Conservation (phyloP, 108 stramenopile genomes). For the Cafeteria roenbergensis region DNA sequence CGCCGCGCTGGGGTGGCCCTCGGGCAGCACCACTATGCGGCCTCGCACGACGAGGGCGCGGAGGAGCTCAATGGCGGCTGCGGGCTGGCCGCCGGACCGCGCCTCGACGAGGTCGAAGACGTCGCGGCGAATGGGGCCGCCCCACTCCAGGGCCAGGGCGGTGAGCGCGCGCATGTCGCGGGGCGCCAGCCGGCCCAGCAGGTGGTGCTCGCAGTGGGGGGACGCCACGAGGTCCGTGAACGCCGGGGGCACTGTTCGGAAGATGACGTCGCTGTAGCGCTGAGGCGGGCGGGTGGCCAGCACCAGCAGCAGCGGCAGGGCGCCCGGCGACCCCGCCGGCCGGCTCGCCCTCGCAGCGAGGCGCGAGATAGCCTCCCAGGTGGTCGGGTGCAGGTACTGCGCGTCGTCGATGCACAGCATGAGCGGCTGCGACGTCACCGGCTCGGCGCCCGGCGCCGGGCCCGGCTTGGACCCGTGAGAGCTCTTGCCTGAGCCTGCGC, state of each 20-base stretch:
- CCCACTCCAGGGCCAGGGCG: conserved; percentile 1
- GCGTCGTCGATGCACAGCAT: conserved; percentile 26
- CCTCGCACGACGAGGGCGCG: not conserved
- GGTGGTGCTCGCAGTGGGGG: conserved; percentile 10
- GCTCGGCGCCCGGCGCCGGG: no score
- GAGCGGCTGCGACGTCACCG: not conserved
- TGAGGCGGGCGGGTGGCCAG: not conserved
- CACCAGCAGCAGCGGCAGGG: not conserved
- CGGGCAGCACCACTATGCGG: not conserved
- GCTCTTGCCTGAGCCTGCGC: no score
- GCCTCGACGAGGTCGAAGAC: conserved; percentile 25
- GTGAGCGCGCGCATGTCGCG: conserved; percentile 20
- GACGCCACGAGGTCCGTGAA: conserved; percentile 18
- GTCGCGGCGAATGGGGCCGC: conserved; percentile 18
- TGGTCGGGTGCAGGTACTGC: conserved; percentile 16
- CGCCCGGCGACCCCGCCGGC: not conserved
- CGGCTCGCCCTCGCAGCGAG: conserved; percentile 8
- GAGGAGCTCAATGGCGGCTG: conserved; percentile 16
- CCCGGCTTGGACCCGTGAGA: not conserved
- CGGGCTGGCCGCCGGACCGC: conserved; percentile 21
- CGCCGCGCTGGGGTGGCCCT: not conserved
- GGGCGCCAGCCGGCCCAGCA: conserved; percentile 16
- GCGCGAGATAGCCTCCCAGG: conserved; percentile 15
- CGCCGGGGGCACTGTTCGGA: conserved; percentile 7
- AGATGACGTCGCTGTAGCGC: conserved; percentile 2